Conservation (phyloP, 1,284 basidiomycete genomes). For the Leccinum pachyderme region DNA sequence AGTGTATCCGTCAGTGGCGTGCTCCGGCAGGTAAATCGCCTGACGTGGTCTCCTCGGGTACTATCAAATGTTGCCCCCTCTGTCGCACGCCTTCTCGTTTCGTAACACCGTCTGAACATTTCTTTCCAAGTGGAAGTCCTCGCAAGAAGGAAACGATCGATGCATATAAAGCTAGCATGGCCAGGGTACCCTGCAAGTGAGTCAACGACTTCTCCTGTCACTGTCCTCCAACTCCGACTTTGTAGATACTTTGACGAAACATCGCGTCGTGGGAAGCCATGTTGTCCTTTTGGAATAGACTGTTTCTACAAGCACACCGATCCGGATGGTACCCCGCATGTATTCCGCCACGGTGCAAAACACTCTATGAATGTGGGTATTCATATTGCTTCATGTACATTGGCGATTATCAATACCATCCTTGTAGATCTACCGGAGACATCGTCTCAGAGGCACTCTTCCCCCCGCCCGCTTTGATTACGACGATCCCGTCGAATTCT, state of each 20-base stretch:
- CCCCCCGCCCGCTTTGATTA: constrained; percentile 23
- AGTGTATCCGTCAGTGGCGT: constrained; percentile 77
- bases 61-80: constrained; percentile 72
- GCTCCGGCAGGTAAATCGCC: constrained; percentile 50
- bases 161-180: constrained; percentile 69
- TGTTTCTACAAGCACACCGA: constrained; percentile 74
- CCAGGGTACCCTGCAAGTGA: constrained; percentile 61
- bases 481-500: constrained; percentile 29
- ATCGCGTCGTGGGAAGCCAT: constrained; percentile 40
- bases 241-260: constrained; percentile 64
- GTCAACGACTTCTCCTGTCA: constrained; percentile 22
- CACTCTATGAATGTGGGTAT: constrained; percentile 47
- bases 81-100: constrained; percentile 63
- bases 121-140: constrained; percentile 51
- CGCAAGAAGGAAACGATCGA: constrained; percentile 51
- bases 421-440: constrained; percentile 27
- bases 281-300: constrained; percentile 72
- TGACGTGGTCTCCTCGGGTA: constrained; percentile 52
- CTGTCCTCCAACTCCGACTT: constrained; percentile 1
- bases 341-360: constrained; percentile 54
- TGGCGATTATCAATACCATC: background rate
- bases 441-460: constrained; percentile 21
- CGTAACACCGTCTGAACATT: constrained; percentile 66
- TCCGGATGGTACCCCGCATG: constrained; percentile 57
- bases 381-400: background rate